Evolutionary conservation across 2,329 filamentous ascomycete genomes (phyloP).

Genomic region (Zelopaecilomyces penicillatus): DNA sequence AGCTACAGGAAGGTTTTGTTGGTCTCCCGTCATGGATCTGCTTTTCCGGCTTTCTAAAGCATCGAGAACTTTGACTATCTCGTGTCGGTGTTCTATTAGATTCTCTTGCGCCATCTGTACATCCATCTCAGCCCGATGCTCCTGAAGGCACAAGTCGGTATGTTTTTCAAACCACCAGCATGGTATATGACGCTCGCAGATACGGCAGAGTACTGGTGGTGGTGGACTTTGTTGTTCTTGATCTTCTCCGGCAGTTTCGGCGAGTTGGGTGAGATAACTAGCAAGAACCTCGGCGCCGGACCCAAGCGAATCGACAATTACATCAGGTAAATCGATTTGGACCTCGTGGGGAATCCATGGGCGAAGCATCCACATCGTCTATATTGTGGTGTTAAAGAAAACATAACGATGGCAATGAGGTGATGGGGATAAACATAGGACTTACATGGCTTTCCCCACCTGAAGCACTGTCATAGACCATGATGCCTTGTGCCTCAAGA

Average conservation of each 20-base stretch:
- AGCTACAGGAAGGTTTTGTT: slow-evolving; percentile 45
- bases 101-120: slow-evolving; percentile 93
- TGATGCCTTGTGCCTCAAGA: slow-evolving; percentile 93
- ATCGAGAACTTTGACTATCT: slow-evolving; percentile 92
- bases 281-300: slow-evolving; percentile 92
- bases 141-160: slow-evolving; percentile 89
- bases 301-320: slow-evolving; percentile 87
- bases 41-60: slow-evolving; percentile 74
- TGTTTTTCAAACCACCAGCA: slow-evolving; percentile 99
- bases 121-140: slow-evolving; percentile 95
- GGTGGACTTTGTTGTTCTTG: slow-evolving; percentile 71
- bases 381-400: slow-evolving; percentile 1
- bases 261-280: slow-evolving; percentile 81
- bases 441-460: slow-evolving; percentile 85
- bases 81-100: slow-evolving; percentile 82
- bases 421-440: slow-evolving; percentile 14
- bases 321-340: slow-evolving; percentile 82
- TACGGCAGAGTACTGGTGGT: slow-evolving; percentile 86
- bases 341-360: slow-evolving; percentile 88
- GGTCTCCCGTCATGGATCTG: slow-evolving; percentile 50
- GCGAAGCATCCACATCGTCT: slow-evolving; percentile 99
- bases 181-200: slow-evolving; percentile 93
- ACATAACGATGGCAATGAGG: background rate
- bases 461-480: slow-evolving; percentile 86
- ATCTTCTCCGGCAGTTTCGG: slow-evolving; percentile 72